These are phyloP conservation scores for Abrus pulchellus DNA, from an alignment of 306 rosid species.

Conservation along the genomic window DNA sequence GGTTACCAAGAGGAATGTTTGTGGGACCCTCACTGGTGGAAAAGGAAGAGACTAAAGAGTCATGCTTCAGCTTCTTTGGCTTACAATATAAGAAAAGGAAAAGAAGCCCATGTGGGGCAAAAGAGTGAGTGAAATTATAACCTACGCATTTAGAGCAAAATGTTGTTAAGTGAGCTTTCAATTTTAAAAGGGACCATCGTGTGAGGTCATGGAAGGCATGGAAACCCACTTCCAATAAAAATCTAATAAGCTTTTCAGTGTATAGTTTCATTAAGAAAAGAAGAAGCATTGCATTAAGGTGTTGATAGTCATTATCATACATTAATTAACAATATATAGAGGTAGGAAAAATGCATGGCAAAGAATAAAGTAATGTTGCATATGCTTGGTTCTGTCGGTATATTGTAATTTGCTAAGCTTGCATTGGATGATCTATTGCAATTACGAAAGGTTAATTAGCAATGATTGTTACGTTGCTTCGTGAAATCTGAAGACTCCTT, in stretches of 20 bases:
- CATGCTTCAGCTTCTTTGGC: slow-evolving; percentile 54
- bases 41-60: slow-evolving; percentile 42
- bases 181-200: not conserved
- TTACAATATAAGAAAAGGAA: slow-evolving; percentile 52
- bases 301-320: no score
- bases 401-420: no score
- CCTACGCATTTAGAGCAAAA: slow-evolving; percentile 40
- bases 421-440: no score
- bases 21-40: slow-evolving; percentile 59
- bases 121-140: slow-evolving; percentile 35
- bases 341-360: no score
- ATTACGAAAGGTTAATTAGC: no score
- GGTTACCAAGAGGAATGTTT: slow-evolving; percentile 75
- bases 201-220: slow-evolving; percentile 43
- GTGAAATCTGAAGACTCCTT: slow-evolving; percentile 34
- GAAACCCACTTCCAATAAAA: slow-evolving; percentile 34
- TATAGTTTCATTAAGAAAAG: no score
- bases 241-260: no score
- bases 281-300: not conserved
- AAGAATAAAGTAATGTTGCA: no score
- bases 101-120: slow-evolving; percentile 42
- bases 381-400: no score
- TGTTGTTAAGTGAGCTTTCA: slow-evolving; percentile 28
- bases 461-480: slow-evolving; percentile 20
- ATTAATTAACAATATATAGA: no score